phyloP scores from a whole-genome alignment of 306 rosid genomes.

The Canavalia gladiata region DNA sequence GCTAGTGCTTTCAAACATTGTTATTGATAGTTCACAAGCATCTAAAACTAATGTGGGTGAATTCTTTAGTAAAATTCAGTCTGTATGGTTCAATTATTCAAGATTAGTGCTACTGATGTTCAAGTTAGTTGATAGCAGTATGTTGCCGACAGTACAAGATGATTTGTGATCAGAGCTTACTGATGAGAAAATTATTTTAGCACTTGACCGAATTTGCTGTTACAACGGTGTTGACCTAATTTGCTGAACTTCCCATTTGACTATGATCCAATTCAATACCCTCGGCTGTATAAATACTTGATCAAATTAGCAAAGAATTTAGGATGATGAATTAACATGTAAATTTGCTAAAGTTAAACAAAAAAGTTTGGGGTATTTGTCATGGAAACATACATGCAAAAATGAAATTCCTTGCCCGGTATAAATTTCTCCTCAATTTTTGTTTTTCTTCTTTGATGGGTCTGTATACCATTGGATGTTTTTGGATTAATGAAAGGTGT shows the following conservation, averaged over 20 bases:
- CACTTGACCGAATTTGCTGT: not conserved
- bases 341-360: not conserved
- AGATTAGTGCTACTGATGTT: slow-evolving; percentile 8
- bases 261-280: not conserved
- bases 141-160: slow-evolving; percentile 13
- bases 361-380: not conserved
- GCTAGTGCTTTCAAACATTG: not conserved
- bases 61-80: not conserved
- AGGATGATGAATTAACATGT: not conserved
- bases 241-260: not conserved
- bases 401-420: not conserved
- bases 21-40: slow-evolving; percentile 22
- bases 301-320: slow-evolving; percentile 19
- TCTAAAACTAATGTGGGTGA: not conserved
- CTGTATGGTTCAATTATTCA: slow-evolving; percentile 16
- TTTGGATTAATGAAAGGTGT: slow-evolving; percentile 23
- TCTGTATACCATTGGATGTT: not conserved
- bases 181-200: not conserved
- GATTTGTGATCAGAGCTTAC: not conserved
- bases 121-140: not conserved
- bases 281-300: not conserved
- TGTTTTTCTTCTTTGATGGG: not conserved
- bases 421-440: not conserved
- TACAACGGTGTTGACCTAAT: slow-evolving; percentile 10
- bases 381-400: not conserved